phyloP scores from a whole-genome alignment of 345 rosid species.

The Melaleuca alternifolia region DNA sequence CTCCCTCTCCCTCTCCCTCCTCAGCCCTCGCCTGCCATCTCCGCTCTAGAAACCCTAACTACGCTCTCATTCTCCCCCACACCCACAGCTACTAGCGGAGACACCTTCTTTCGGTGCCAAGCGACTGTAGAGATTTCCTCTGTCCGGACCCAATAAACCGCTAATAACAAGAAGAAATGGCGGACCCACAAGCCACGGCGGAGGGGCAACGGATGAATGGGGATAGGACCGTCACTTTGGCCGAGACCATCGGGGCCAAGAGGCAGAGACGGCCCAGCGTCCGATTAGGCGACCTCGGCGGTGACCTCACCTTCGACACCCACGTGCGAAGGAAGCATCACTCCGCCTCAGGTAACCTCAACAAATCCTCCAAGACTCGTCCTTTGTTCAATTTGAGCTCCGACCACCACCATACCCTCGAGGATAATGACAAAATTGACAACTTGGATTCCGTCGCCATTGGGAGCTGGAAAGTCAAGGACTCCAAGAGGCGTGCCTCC shows the following conservation, averaged over 20 bases:
- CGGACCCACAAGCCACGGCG: conserved; percentile 39
- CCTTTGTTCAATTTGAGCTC: conserved; percentile 44
- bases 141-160: background rate
- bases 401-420: conserved; percentile 11
- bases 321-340: conserved; percentile 23
- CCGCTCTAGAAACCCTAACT: background rate
- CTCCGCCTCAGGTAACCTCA: background rate
- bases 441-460: conserved; percentile 46
- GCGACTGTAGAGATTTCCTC: background rate
- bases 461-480: conserved; percentile 66
- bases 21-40: background rate
- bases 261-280: conserved; percentile 88
- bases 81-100: background rate
- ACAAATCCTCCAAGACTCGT: conserved; percentile 47
- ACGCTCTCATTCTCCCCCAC: background rate
- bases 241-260: conserved; percentile 41
- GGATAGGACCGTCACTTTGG: background rate
- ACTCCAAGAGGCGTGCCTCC: conserved; percentile 30
- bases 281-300: conserved; percentile 86
- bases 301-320: conserved; percentile 53
- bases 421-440: conserved; percentile 6
- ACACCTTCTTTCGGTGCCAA: background rate
- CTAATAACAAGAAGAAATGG: conserved; percentile 21
- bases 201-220: conserved; percentile 31
- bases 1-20: background rate